Percentiles rank a stretch among this genome's conserved stretches.
These are phyloP conservation scores for Trichophyton rubrum DNA, from an alignment of 2,329 filamentous ascomycete genomes.

Conservation along the genomic window DNA sequence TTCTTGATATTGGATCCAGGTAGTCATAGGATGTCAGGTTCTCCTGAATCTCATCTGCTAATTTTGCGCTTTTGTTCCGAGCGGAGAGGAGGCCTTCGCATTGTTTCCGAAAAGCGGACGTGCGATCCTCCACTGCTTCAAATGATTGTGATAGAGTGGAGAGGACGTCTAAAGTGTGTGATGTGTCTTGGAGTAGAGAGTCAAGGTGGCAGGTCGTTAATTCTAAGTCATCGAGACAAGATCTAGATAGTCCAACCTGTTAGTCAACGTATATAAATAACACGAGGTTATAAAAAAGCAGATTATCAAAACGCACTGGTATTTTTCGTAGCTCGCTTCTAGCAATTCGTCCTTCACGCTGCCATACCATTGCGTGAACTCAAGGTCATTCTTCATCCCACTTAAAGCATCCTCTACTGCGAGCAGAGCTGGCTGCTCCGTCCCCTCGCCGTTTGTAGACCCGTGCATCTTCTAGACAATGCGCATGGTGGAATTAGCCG, in stretches of 20 bases:
- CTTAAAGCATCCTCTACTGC: not conserved
- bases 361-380: constrained; percentile 48
- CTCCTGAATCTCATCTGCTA: constrained; percentile 74
- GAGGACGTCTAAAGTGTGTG: constrained; percentile 61
- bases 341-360: constrained; percentile 55
- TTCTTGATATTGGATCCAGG: constrained; percentile 75
- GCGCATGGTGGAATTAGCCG: not conserved
- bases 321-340: constrained; percentile 72
- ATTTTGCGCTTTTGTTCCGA: constrained; percentile 61
- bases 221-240: constrained; percentile 69
- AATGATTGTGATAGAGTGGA: constrained; percentile 75
- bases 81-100: constrained; percentile 79
- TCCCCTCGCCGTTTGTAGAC: not conserved
- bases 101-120: constrained; percentile 80
- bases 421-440: not conserved
- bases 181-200: constrained; percentile 62
- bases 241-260: constrained; percentile 31
- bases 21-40: constrained; percentile 94
- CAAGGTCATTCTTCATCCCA: constrained; percentile 45
- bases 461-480: not conserved
- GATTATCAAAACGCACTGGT: constrained; percentile 44
- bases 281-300: constrained; percentile 1
- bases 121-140: constrained; percentile 74
- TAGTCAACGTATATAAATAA: not conserved
- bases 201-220: constrained; percentile 74